phyloP scores from a whole-genome alignment of 2,329 filamentous ascomycete genomes.

The Verticillium zaregamsianum region DNA sequence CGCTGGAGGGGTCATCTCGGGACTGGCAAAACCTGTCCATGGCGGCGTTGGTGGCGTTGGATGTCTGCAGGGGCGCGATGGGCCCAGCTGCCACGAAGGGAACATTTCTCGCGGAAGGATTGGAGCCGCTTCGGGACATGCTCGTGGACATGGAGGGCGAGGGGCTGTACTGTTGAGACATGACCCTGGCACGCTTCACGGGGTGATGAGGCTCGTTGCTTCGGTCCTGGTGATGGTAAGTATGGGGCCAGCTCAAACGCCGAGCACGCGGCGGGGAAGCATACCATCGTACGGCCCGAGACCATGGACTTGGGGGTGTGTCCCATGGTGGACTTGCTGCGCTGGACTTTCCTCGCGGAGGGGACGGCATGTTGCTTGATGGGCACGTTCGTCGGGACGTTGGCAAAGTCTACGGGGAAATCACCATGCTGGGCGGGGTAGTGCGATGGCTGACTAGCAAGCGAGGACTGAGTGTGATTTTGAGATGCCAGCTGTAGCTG shows the following conservation, averaged over 20 bases:
- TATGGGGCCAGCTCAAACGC: neutral
- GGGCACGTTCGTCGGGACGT: neutral
- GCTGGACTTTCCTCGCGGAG: constrained; percentile 5
- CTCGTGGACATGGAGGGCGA: constrained; percentile 10
- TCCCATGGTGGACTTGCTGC: constrained; percentile 14
- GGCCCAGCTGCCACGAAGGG: constrained; percentile 32
- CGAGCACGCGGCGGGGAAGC: neutral
- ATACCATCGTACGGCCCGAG: constrained; percentile 10
- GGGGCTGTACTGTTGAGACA: constrained; percentile 24
- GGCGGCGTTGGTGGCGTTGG: constrained; percentile 16
- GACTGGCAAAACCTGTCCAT: constrained; percentile 25
- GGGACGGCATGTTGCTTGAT: constrained; percentile 6
- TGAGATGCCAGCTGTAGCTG: constrained; percentile 6
- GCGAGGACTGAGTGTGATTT: neutral
- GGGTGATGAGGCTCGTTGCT: constrained; percentile 19
- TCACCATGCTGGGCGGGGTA: constrained; percentile 7
- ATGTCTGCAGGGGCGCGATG: constrained; percentile 25
- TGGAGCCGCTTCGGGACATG: constrained; percentile 33
- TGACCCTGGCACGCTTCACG: constrained; percentile 27
- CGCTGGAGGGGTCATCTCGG: constrained; percentile 23
- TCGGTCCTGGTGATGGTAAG: constrained; percentile 16
- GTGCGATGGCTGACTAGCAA: constrained; percentile 4
- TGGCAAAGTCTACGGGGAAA: constrained; percentile 7
- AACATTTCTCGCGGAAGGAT: constrained; percentile 32
- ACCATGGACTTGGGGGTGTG: constrained; percentile 1